phyloP scores from a whole-genome alignment of 2,329 filamentous ascomycete species.

The Curvularia spicifera region DNA sequence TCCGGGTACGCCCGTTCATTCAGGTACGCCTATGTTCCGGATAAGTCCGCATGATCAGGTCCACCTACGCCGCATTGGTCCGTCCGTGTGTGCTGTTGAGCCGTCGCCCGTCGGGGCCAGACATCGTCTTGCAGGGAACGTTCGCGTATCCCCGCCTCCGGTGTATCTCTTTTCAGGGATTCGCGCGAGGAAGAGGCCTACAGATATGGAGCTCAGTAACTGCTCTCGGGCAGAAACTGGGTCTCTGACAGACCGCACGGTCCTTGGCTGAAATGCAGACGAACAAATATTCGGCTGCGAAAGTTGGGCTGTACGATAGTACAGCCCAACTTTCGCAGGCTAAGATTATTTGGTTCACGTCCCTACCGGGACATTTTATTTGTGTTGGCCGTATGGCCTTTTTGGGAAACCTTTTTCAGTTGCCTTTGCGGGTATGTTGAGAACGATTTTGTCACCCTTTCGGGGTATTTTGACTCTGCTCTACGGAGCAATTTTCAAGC shows the following conservation, averaged over 20 bases:
- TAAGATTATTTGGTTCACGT: not conserved
- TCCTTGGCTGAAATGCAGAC: conserved; percentile 36
- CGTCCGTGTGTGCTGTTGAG: not conserved
- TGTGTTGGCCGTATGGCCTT: not conserved
- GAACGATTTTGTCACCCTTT: not conserved
- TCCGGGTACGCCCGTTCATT: conserved; percentile 9
- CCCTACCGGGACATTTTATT: not conserved
- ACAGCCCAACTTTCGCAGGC: not conserved
- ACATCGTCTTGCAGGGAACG: conserved; percentile 30
- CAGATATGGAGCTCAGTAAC: conserved; percentile 29
- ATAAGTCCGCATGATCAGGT: conserved; percentile 13
- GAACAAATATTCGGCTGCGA: conserved; percentile 25
- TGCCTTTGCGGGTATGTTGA: not conserved
- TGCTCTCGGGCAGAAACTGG: conserved; percentile 10
- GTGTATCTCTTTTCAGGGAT: conserved; percentile 26
- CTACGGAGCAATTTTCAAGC: not conserved
- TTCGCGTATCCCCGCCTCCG: conserved; percentile 28
- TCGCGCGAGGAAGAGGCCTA: conserved; percentile 39
- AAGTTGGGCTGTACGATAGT: not conserved
- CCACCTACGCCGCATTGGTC: not conserved
- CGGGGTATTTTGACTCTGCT: not conserved
- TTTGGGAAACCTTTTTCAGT: not conserved
- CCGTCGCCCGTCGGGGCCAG: not conserved
- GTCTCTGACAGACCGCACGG: conserved; percentile 36
- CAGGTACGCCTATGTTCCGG: conserved; percentile 14